Conservation (phyloP, 495 filamentous ascomycete genomes). For the Talaromyces stipitatus region DNA sequence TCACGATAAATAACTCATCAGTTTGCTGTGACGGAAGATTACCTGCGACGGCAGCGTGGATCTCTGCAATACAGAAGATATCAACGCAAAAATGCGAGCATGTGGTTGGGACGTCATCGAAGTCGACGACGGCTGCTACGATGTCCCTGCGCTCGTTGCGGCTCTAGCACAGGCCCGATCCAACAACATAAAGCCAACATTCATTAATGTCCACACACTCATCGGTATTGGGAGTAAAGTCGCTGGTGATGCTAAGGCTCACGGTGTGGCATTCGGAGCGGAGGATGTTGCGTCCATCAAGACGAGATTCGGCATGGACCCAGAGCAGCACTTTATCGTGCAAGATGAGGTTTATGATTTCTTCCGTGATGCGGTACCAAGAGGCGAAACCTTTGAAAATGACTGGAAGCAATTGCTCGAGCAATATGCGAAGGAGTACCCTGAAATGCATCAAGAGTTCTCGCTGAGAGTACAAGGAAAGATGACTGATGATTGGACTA, state of each 20-base stretch:
- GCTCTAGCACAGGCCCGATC: constrained; percentile 38
- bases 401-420: constrained; percentile 39
- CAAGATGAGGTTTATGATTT: constrained; percentile 38
- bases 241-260: constrained; percentile 41
- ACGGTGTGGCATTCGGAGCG: constrained; percentile 43
- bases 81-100: constrained; percentile 52
- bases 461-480: constrained; percentile 36
- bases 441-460: constrained; percentile 41
- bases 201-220: constrained; percentile 52
- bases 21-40: no score
- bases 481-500: constrained; percentile 34
- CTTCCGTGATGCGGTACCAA: constrained; percentile 33
- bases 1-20: no score
- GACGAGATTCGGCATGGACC: constrained; percentile 34
- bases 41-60: constrained; percentile 52
- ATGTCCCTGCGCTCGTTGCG: constrained; percentile 42
- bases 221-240: constrained; percentile 48
- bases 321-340: constrained; percentile 38
- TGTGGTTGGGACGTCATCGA: constrained; percentile 52
- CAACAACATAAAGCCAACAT: constrained; percentile 41
- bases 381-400: constrained; percentile 30
- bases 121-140: constrained; percentile 44
- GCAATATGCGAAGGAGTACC: constrained; percentile 32
- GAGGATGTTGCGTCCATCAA: constrained; percentile 43
- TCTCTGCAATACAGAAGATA: constrained; percentile 47